These are phyloP conservation scores for Phytopythium vexans DNA, from an alignment of 352 stramenopile species.

Conservation along the genomic window DNA sequence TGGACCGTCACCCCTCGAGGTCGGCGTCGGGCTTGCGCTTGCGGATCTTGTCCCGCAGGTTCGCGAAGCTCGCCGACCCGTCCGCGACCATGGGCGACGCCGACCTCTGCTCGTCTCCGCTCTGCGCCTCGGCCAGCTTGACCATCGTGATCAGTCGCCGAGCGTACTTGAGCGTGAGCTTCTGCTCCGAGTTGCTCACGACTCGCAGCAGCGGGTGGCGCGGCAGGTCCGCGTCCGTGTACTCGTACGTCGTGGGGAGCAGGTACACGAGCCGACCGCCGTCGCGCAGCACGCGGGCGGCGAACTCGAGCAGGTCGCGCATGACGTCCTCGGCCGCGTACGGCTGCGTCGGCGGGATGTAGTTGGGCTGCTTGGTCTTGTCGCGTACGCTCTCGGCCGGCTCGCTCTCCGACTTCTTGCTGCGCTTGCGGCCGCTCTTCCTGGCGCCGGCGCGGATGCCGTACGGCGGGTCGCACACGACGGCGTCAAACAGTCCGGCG, in stretches of 20 bases:
- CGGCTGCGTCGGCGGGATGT: conserved; percentile 94
- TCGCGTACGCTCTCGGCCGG: conserved; percentile 32
- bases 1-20: conserved; percentile 12
- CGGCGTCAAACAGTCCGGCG: conserved; percentile 77
- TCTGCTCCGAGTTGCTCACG: conserved; percentile 80
- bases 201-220: conserved; percentile 65
- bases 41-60: conserved; percentile 68
- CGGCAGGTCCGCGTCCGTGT: conserved; percentile 76
- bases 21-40: conserved; percentile 59
- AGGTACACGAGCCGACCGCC: conserved; percentile 86
- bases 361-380: conserved; percentile 85
- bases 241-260: conserved; percentile 80
- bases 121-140: conserved; percentile 31
- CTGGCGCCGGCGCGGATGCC: conserved; percentile 92
- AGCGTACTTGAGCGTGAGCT: conserved; percentile 83
- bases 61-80: conserved; percentile 59
- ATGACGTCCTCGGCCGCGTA: conserved; percentile 98
- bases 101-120: not conserved
- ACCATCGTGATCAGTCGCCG: conserved; percentile 86
- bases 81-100: conserved; percentile 13
- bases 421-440: conserved; percentile 82
- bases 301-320: conserved; percentile 94
- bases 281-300: conserved; percentile 65
- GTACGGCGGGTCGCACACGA: conserved; percentile 94
- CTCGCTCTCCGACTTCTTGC: conserved; percentile 23